phyloP scores from a whole-genome alignment of 345 rosid genomes.

The Ceriops tagal region DNA sequence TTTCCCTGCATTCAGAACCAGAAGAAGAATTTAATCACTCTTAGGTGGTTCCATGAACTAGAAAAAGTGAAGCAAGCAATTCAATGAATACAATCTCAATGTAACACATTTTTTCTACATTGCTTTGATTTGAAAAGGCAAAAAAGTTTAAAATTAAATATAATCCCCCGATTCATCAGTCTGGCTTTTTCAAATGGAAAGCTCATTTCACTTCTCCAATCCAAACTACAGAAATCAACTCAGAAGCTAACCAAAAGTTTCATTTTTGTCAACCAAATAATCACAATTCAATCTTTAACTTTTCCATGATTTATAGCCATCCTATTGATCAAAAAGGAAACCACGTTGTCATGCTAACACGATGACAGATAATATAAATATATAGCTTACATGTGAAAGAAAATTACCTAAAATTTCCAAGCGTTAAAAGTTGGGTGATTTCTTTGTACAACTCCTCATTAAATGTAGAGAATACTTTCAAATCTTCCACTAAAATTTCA shows the following conservation, averaged over 20 bases:
- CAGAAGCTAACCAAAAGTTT: not conserved
- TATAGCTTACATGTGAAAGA: not conserved
- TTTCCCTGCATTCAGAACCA: constrained; percentile 43
- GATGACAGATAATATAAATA: constrained; percentile 5
- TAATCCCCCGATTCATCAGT: not conserved
- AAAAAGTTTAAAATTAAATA: not conserved
- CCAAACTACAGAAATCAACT: constrained; percentile 8
- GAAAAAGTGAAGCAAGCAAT: not conserved
- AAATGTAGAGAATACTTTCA: constrained; percentile 82
- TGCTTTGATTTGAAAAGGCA: not conserved
- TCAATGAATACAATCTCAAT: not conserved
- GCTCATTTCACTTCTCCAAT: not conserved
- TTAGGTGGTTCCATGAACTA: constrained; percentile 10
- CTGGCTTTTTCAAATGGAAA: constrained; percentile 2
- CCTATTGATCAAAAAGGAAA: constrained; percentile 3
- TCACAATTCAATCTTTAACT: not conserved
- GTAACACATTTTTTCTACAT: not conserved
- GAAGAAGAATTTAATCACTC: not conserved
- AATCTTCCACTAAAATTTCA: constrained; percentile 72
- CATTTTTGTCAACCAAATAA: not conserved
- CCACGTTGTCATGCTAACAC: not conserved
- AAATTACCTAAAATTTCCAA: constrained; percentile 71
- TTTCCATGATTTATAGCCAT: not conserved
- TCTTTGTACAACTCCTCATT: constrained; percentile 88
- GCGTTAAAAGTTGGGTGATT: constrained; percentile 82